Base-by-base conservation (phyloP, 2,329 filamentous ascomycete species). In the Ophiostoma perfectum region DNA sequence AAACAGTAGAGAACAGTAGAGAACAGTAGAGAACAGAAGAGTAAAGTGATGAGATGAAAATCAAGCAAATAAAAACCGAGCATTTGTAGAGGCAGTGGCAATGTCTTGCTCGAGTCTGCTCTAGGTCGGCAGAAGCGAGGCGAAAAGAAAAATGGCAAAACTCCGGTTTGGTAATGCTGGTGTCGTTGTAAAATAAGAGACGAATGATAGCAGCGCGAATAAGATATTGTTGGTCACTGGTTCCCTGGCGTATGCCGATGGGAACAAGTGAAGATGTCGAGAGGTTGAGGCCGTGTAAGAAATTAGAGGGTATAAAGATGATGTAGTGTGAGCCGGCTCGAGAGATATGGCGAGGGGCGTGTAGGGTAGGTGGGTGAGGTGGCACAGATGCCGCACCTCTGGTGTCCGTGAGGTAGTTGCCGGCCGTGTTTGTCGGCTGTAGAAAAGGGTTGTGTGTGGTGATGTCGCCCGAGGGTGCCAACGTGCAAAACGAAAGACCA, bases 401-500 rank as follows among this genome's bases (percentile, higher is more conserved):
- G 27, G 27, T 27, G 27, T 27, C 27, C 27, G 27, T 1, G 11
- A 60, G 36, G 27, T 38, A 18, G 55, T 12, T 27, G 55, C 36
- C 55, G 55, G n/a, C 9, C 5, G 16, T 14, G n/a, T 14, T 49
- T 5, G 11, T n/a, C 5, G 27, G n/a, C 49, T 60, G 55, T 38
- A 3, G 49, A 18, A 4, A 11, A 58, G 9, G 52, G 12, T 11
- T 58, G 8, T 27, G 55, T 1, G 18, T 36, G 55, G 27, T 58
- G n/a, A 18, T 52, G 49, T 58, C 27, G 55, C 55, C 55, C 55
- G 36, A 38, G 18, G 11, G 55, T 16, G 36, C 55, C 55, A 62
- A 62, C 55, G 55, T 62, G 39, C 55, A 62, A 63, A 63, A 41
- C 60, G 60, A 63, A 63, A 63, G 60, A 63, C n/a, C 58, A 62